Conservation (phyloP, 1,284 basidiomycete genomes). For the Sporisorium scitamineum region DNA sequence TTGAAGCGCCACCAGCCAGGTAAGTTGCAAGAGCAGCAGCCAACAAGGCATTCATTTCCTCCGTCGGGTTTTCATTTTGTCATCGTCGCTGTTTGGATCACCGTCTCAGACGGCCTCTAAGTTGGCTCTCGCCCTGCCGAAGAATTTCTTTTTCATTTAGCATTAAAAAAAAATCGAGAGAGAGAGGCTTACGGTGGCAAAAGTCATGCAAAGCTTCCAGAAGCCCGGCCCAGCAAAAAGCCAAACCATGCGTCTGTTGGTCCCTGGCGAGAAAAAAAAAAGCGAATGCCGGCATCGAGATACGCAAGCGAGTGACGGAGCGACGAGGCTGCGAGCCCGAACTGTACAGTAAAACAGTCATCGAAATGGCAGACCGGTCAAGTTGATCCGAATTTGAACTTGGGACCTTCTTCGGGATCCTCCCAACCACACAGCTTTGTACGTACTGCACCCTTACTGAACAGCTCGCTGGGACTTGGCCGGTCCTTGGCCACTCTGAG, state of each 20-base stretch:
- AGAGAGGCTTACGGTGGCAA: not conserved
- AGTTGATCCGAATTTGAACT: not conserved
- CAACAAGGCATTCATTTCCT: too few relatives aligned
- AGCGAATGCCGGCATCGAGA: conserved; percentile 18
- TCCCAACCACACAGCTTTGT: not conserved
- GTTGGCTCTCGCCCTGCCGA: not conserved
- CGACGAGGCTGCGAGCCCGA: not conserved
- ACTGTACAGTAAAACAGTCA: not conserved
- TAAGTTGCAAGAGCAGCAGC: not conserved
- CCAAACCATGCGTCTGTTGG: not conserved
- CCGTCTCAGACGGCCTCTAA: not conserved
- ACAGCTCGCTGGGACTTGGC: too few relatives aligned
- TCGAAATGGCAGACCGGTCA: not conserved
- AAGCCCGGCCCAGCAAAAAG: not conserved
- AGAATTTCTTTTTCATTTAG: not conserved
- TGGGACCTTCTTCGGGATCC: not conserved
- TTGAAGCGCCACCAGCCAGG: too few relatives aligned
- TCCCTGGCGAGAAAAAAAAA: not conserved
- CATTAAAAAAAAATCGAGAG: not conserved
- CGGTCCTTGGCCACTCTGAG: too few relatives aligned
- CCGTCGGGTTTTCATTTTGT: not conserved
- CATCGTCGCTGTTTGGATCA: not conserved
- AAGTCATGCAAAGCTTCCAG: not conserved
- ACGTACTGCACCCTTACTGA: too few relatives aligned
- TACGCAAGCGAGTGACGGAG: conserved; percentile 20